Conservation (phyloP, 192 early-diverging fungal genomes). For the Coemansia sp. region DNA sequence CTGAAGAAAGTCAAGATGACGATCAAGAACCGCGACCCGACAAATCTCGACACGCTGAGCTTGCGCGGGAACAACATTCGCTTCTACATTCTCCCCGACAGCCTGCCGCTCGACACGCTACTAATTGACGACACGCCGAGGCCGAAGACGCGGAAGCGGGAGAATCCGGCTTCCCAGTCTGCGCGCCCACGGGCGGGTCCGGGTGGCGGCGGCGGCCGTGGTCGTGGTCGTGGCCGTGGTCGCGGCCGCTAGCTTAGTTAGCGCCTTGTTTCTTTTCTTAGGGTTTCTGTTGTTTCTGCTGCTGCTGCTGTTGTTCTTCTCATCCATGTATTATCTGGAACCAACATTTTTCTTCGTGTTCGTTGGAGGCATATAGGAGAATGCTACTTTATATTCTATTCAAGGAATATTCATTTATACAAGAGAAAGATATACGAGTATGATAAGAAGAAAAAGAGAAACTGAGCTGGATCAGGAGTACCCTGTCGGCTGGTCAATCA, state of each 20-base stretch:
- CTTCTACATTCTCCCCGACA: conserved; percentile 95
- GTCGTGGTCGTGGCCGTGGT: conserved; percentile 71
- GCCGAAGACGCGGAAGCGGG: conserved; percentile 86
- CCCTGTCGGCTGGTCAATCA: neutral
- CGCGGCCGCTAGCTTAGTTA: conserved; percentile 28
- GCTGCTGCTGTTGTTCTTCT: too few species aligned
- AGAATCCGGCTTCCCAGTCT: conserved; percentile 38
- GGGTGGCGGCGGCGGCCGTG: conserved; percentile 57
- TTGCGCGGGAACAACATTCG: conserved; percentile 95
- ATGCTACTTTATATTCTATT: conserved; percentile 7
- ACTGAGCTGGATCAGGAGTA: neutral
- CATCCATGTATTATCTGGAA: neutral
- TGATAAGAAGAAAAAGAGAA: neutral
- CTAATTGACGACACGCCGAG: conserved; percentile 95
- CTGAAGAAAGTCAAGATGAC: conserved; percentile 99
- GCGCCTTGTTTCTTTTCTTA: too few species aligned
- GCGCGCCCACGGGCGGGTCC: neutral
- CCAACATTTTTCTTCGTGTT: neutral
- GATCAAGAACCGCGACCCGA: conserved; percentile 88
- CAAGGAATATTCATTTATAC: neutral
- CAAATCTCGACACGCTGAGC: conserved; percentile 87
- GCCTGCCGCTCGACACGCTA: conserved; percentile 92
- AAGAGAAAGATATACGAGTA: neutral
- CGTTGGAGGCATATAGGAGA: neutral
- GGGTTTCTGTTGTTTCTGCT: too few species aligned